phyloP scores from a whole-genome alignment of 2,329 filamentous ascomycete genomes.

The Pezicula neosporulosa region DNA sequence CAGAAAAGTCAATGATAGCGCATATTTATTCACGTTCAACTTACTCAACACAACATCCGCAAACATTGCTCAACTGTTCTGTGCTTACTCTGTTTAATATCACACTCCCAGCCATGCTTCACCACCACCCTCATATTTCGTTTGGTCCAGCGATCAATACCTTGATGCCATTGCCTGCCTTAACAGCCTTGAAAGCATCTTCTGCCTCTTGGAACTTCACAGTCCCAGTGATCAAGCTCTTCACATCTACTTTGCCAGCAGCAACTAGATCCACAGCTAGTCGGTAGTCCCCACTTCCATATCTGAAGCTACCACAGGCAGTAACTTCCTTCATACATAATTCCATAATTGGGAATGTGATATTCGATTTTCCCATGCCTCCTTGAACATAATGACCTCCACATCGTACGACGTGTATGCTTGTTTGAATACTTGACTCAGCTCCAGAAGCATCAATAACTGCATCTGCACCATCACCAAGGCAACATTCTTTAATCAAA shows the following conservation, averaged over 20 bases:
- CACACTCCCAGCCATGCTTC: too few species aligned
- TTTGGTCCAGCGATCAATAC: conserved; percentile 65
- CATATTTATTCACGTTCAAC: too few species aligned
- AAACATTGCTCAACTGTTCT: too few species aligned
- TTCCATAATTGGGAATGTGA: conserved; percentile 88
- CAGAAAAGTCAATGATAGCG: too few species aligned
- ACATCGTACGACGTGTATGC: conserved; percentile 64
- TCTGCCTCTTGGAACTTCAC: conserved; percentile 82
- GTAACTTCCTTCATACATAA: conserved; percentile 88
- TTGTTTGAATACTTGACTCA: conserved; percentile 73
- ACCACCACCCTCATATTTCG: conserved; percentile 13
- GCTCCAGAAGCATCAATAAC: conserved; percentile 80
- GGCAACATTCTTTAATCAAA: conserved; percentile 58
- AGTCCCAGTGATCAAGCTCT: conserved; percentile 73
- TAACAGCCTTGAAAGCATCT: conserved; percentile 81
- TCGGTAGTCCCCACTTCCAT: conserved; percentile 83
- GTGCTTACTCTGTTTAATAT: too few species aligned
- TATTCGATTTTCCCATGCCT: conserved; percentile 85
- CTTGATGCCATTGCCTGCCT: conserved; percentile 75
- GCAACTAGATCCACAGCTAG: conserved; percentile 71
- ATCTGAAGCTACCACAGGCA: conserved; percentile 84
- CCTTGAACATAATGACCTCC: conserved; percentile 84
- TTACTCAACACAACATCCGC: too few species aligned
- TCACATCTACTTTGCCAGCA: conserved; percentile 71
- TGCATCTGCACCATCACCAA: conserved; percentile 68